These are phyloP conservation scores for Aspergillus sparsus DNA, from an alignment of 495 filamentous ascomycete species.

Conservation along the genomic window DNA sequence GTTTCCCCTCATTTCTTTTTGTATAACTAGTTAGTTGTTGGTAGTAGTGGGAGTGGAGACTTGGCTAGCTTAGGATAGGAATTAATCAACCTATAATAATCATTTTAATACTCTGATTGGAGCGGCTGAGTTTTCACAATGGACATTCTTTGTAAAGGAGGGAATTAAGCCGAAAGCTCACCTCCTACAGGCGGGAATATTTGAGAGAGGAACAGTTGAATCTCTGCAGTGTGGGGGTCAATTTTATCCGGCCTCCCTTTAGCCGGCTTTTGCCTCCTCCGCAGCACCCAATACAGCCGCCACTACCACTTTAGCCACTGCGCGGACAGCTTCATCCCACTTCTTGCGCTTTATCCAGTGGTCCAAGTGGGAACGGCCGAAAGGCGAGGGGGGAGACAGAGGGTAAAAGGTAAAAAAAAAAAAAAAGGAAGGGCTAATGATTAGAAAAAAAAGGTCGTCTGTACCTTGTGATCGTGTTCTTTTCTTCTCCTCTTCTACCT, in stretches of 20 bases:
- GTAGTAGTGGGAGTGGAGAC: slow-evolving; percentile 1
- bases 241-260: slow-evolving; percentile 18
- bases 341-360: slow-evolving; percentile 9
- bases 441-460: slow-evolving; percentile 1
- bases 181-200: slow-evolving; percentile 14
- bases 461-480: not conserved
- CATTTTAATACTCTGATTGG: not conserved
- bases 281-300: slow-evolving; percentile 13
- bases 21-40: not conserved
- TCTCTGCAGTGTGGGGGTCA: slow-evolving; percentile 12
- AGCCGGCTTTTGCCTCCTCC: not conserved
- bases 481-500: slow-evolving; percentile 8
- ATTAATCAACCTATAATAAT: not conserved
- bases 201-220: not conserved
- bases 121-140: not conserved
- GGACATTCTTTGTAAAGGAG: not conserved
- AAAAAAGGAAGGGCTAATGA: too few species aligned
- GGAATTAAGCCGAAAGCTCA: not conserved
- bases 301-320: slow-evolving; percentile 15
- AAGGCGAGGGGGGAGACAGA: not conserved
- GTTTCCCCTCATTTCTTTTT: slow-evolving; percentile 6
- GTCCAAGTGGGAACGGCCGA: slow-evolving; percentile 4
- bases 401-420: too few species aligned
- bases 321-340: not conserved
- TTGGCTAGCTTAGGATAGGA: not conserved